Evolutionary conservation across 1,284 basidiomycete species (phyloP).

Genomic region (Dichomitus squalens): DNA sequence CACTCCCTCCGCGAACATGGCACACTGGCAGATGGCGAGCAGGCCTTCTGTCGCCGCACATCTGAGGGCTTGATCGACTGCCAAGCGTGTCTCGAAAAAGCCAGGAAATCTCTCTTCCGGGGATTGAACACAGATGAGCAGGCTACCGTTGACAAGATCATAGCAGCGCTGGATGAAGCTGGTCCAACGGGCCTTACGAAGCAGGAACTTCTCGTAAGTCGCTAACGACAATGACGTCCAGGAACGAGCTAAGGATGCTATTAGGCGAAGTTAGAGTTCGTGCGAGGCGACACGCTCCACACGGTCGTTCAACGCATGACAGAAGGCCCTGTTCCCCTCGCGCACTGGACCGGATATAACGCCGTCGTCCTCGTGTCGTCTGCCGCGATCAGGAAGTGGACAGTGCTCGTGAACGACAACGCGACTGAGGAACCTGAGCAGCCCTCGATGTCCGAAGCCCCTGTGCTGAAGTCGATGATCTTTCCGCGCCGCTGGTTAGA

Average conservation of each 20-base stretch:
- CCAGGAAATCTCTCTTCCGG: constrained; percentile 40
- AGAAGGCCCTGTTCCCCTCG: constrained; percentile 50
- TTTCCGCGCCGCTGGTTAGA: constrained; percentile 80
- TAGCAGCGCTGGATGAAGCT: constrained; percentile 44
- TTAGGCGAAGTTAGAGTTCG: background rate
- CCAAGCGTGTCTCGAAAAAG: constrained; percentile 52
- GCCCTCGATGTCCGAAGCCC: background rate
- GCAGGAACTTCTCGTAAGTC: constrained; percentile 46
- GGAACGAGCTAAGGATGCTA: background rate
- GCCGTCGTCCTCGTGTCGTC: constrained; percentile 51
- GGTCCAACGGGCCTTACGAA: constrained; percentile 52
- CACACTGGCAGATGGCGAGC: constrained; percentile 40
- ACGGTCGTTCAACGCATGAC: constrained; percentile 38
- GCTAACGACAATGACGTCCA: background rate
- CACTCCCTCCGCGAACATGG: constrained; percentile 43
- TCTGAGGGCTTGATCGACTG: constrained; percentile 58
- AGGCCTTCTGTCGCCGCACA: constrained; percentile 52
- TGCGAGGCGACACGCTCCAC: constrained; percentile 3
- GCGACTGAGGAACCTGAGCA: background rate
- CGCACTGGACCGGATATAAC: constrained; percentile 72
- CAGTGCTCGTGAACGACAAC: constrained; percentile 47
- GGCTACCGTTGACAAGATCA: constrained; percentile 39
- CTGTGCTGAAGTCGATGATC: constrained; percentile 36
- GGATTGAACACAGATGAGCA: constrained; percentile 39
- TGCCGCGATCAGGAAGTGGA: constrained; percentile 57